Conservation (phyloP, 106 monocot genomes). For the Ottelia alismoides region DNA sequence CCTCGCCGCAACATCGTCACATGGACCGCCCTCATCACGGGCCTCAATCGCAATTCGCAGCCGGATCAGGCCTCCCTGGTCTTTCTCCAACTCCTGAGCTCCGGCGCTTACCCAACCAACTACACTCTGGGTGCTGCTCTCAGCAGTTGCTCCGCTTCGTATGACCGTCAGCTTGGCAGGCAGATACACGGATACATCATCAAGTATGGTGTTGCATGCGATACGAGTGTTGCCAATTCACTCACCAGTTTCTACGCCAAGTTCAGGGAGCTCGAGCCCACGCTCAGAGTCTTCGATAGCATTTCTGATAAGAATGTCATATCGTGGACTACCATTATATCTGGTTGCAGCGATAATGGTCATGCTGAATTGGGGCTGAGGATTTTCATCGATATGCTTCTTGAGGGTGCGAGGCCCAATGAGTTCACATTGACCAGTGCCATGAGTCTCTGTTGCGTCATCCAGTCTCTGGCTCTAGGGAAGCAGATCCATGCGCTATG, state of each 20-base stretch:
- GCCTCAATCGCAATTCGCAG: slow-evolving; percentile 52
- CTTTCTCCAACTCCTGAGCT: slow-evolving; percentile 40
- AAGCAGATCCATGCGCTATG: slow-evolving; percentile 68
- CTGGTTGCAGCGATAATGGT: slow-evolving; percentile 62
- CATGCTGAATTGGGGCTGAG: slow-evolving; percentile 41
- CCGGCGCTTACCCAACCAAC: slow-evolving; percentile 47
- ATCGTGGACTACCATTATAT: slow-evolving; percentile 79
- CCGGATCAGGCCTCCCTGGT: slow-evolving; percentile 33
- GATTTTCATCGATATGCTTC: slow-evolving; percentile 62
- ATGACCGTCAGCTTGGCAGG: slow-evolving; percentile 31
- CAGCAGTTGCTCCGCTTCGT: slow-evolving; percentile 34
- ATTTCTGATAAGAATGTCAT: slow-evolving; percentile 71
- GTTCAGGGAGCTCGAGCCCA: slow-evolving; percentile 38
- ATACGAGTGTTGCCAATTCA: slow-evolving; percentile 62
- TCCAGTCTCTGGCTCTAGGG: slow-evolving; percentile 40
- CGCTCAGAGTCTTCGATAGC: slow-evolving; percentile 41
- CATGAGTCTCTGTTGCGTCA: slow-evolving; percentile 52
- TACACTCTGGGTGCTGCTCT: slow-evolving; percentile 64
- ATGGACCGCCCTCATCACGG: slow-evolving; percentile 71
- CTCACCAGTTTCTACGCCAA: slow-evolving; percentile 74
- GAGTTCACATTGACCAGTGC: slow-evolving; percentile 82
- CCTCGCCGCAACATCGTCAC: slow-evolving; percentile 39
- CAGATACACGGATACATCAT: slow-evolving; percentile 74
- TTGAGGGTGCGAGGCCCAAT: slow-evolving; percentile 37
- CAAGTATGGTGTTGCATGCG: slow-evolving; percentile 39